Evolutionary conservation across 2,329 filamentous ascomycete genomes (phyloP), one percentile per base, ranked within the genome.

Genomic region (Periconia digitata): DNA sequence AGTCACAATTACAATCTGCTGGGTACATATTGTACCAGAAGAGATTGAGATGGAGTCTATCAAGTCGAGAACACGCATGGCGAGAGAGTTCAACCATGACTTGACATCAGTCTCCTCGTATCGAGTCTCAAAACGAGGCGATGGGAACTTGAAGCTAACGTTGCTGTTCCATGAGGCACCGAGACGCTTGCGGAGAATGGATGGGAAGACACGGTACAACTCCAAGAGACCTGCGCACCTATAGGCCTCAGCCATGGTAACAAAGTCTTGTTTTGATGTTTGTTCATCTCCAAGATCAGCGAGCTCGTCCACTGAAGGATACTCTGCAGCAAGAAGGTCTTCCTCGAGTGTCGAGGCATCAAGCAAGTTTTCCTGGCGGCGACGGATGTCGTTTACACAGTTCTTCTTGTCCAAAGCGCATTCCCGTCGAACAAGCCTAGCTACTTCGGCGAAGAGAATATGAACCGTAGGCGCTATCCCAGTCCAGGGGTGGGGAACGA

Each of bases 141-240:
- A 64, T 0, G 68, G 63, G 17, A 69, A 70, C 18, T 58, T 52
- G 42, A 68, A 64, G 42, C 67, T 58, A 15, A 65, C 56, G 16
- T 52, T 63, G 16, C 57, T 60, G 17, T 51, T 49, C 21, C 56
- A 57, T 27, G 55, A 55, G 10, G 51, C 67, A 46, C 56, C 66
- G 8, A 79, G 56, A 38, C 77, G 73, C 27, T 71, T 72, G n/a
- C 69, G 71, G 1, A 80, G 67, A 29, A 79, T 66, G 23, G 78
- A 75, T 2, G 80, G 79, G 47, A 81, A 82, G 23, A 77, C 74
- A 20, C 76, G 75, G 56, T 83, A 83, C 17, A 83, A 60, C 53
- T 83, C 79, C 39, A 82, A 66, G 3, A 82, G 70, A 1, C 78
- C 80, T 2, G 76, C 72, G 44, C 75, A 77, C 27, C 79, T 76